Evolutionary conservation across 2,329 filamentous ascomycete species (phyloP).

Genomic region (Didymella pomorum): DNA sequence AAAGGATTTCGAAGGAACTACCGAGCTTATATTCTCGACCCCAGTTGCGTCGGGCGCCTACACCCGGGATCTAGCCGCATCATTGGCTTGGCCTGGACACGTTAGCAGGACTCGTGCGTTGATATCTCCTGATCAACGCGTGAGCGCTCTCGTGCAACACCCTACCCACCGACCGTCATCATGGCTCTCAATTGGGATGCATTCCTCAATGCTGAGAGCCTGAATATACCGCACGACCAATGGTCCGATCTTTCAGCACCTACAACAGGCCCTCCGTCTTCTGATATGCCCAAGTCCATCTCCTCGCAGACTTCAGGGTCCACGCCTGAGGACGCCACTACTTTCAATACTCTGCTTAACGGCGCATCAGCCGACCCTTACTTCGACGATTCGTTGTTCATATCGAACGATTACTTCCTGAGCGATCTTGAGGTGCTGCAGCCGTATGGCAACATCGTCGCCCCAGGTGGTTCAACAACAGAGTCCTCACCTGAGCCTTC

Average conservation of each 20-base stretch:
- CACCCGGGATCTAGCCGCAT: slow-evolving; percentile 33
- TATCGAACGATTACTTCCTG: slow-evolving; percentile 51
- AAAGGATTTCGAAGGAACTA: slow-evolving; percentile 20
- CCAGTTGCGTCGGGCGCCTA: slow-evolving; percentile 27
- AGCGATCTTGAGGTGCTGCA: slow-evolving; percentile 51
- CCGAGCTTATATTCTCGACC: slow-evolving; percentile 40
- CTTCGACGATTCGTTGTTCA: slow-evolving; percentile 50
- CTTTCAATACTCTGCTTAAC: slow-evolving; percentile 44
- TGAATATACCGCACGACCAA: slow-evolving; percentile 50
- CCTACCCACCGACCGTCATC: slow-evolving; percentile 39
- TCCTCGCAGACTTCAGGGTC: slow-evolving; percentile 44
- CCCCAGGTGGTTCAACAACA: slow-evolving; percentile 44
- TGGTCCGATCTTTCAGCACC: slow-evolving; percentile 48
- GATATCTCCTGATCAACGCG: slow-evolving; percentile 51
- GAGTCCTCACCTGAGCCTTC: slow-evolving; percentile 51
- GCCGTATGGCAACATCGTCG: slow-evolving; percentile 44
- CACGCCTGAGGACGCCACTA: slow-evolving; percentile 42
- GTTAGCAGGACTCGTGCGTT: slow-evolving; percentile 27
- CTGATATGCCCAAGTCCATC: slow-evolving; percentile 49
- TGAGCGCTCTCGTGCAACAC: slow-evolving; percentile 43
- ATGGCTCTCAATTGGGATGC: slow-evolving; percentile 53
- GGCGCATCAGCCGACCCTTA: slow-evolving; percentile 43
- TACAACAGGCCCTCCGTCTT: slow-evolving; percentile 34
- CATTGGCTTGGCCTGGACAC: slow-evolving; percentile 35
- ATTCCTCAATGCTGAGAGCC: slow-evolving; percentile 48